phyloP scores from a whole-genome alignment of 495 filamentous ascomycete species.

The Tuber umbilicatum region DNA sequence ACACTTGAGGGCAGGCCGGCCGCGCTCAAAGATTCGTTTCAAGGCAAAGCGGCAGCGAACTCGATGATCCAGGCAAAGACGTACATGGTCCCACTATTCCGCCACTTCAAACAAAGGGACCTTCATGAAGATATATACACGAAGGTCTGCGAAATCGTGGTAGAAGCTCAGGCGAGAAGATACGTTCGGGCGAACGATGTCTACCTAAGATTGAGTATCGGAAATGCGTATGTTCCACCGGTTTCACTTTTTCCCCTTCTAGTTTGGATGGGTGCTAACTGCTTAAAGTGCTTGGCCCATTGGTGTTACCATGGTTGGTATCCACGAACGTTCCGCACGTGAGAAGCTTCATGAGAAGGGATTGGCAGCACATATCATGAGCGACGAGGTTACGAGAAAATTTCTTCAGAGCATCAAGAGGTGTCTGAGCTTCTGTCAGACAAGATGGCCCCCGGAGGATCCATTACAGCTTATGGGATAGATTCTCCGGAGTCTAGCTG shows the following conservation, averaged over 20 bases:
- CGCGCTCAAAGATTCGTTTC: conserved; percentile 62
- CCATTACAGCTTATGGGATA: conserved; percentile 93
- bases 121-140: conserved; percentile 71
- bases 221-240: conserved; percentile 63
- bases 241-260: background rate
- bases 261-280: conserved; percentile 25
- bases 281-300: conserved; percentile 78
- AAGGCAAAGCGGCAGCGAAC: conserved; percentile 66
- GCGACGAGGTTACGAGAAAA: conserved; percentile 89
- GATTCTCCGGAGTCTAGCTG: background rate
- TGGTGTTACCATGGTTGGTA: conserved; percentile 98
- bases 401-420: conserved; percentile 96
- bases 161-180: conserved; percentile 75
- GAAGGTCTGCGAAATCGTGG: conserved; percentile 87
- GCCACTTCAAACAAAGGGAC: conserved; percentile 72
- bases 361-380: conserved; percentile 90
- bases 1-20: conserved; percentile 63
- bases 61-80: conserved; percentile 75
- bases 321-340: conserved; percentile 89
- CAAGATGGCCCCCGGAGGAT: conserved; percentile 91
- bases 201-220: conserved; percentile 86
- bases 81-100: conserved; percentile 86
- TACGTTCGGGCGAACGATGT: conserved; percentile 97
- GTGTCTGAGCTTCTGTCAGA: conserved; percentile 93
- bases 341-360: conserved; percentile 89